Conservation (phyloP, 257 asterid genomes). For the Scutellaria barbata region DNA sequence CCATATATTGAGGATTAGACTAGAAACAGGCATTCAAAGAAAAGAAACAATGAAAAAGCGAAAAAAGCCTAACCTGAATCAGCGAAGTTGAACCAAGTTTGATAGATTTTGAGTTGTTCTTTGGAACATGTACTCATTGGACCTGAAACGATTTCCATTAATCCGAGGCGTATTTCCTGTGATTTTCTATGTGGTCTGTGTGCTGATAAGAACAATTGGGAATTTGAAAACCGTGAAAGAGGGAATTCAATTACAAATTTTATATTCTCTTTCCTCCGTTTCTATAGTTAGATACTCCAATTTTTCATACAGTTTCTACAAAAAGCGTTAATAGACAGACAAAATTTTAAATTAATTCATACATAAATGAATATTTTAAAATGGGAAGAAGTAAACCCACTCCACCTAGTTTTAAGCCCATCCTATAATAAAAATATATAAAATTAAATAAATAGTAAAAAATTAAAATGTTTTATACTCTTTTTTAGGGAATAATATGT, state of each 20-base stretch:
- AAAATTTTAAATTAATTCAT: background rate
- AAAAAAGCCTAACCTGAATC: conserved; percentile 68
- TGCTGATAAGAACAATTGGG: conserved; percentile 23
- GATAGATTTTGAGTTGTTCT: conserved; percentile 65
- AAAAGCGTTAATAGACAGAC: conserved; percentile 26
- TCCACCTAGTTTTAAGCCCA: too few species aligned
- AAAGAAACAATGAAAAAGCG: background rate
- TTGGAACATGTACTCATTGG: conserved; percentile 47
- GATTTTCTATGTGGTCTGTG: background rate
- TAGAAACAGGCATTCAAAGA: background rate
- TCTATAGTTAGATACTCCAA: conserved; percentile 33
- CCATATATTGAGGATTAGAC: background rate
- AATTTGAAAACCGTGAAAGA: conserved; percentile 52
- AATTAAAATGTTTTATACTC: too few species aligned
- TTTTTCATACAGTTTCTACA: conserved; percentile 25
- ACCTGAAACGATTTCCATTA: conserved; percentile 54
- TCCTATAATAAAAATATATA: too few species aligned
- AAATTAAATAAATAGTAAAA: too few species aligned
- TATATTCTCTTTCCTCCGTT: conserved; percentile 24
- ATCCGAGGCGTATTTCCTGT: conserved; percentile 4
- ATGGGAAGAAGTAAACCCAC: too few species aligned
- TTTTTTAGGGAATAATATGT: too few species aligned
- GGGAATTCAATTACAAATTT: conserved; percentile 44
- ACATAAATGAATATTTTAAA: background rate
- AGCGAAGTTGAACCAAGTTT: conserved; percentile 71